A percentile compares a stretch with the other conserved stretches of the same genome.
Evolutionary conservation across 2,329 filamentous ascomycete species (phyloP).

Genomic region (Penicillium verrucosum): DNA sequence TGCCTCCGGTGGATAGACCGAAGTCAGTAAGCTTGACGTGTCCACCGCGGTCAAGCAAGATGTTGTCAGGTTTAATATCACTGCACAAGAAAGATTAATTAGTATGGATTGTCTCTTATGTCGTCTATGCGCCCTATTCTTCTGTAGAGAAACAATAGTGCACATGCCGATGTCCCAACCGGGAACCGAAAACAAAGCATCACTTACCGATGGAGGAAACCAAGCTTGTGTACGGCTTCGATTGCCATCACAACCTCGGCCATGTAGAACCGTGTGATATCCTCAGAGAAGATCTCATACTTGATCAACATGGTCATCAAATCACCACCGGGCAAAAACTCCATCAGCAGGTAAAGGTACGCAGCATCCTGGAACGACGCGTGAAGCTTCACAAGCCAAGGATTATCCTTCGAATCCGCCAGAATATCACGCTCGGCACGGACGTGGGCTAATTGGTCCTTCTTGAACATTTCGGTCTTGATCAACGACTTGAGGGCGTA

Average conservation of each 20-base stretch:
- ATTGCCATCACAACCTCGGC: slow-evolving; percentile 98
- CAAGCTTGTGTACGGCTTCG: slow-evolving; percentile 94
- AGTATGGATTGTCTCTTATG: slow-evolving; percentile 14
- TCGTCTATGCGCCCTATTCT: neutral
- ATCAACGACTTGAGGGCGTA: slow-evolving; percentile 98
- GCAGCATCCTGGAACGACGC: slow-evolving; percentile 96
- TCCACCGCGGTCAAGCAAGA: slow-evolving; percentile 87
- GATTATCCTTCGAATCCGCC: slow-evolving; percentile 92
- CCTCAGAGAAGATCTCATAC: slow-evolving; percentile 98
- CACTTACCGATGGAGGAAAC: slow-evolving; percentile 92
- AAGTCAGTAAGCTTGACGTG: slow-evolving; percentile 99
- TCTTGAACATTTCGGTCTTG: slow-evolving; percentile 99
- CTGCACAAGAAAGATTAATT: slow-evolving; percentile 45
- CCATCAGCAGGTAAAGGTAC: slow-evolving; percentile 99
- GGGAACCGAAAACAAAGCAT: neutral
- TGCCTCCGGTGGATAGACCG: slow-evolving; percentile 94
- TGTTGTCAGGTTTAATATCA: slow-evolving; percentile 99
- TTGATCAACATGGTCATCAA: slow-evolving; percentile 99
- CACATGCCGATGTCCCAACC: neutral
- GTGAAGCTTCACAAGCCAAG: slow-evolving; percentile 97
- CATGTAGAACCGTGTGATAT: slow-evolving; percentile 99
- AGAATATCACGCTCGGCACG: slow-evolving; percentile 96
- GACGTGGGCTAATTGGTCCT: slow-evolving; percentile 95
- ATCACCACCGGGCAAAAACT: slow-evolving; percentile 96
- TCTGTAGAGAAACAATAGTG: too few relatives aligned